A percentile compares a stretch with the other conserved stretches of the same genome.
These are phyloP conservation scores for Gyrodon lividus DNA, from an alignment of 768 basidiomycete genomes.

Conservation along the genomic window DNA sequence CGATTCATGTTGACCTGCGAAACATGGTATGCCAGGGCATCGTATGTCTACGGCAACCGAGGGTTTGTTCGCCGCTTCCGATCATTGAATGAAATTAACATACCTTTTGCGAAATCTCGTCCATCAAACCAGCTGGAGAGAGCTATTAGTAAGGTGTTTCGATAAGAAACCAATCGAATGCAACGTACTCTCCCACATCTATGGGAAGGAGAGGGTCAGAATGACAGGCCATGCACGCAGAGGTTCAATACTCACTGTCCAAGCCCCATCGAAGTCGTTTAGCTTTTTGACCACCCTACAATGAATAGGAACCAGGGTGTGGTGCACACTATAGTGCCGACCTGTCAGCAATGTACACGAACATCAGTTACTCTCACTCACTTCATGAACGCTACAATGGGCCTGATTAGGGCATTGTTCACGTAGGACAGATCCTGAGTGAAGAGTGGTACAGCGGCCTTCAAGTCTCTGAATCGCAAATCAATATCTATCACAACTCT, in stretches of 20 bases:
- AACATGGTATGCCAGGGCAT: conserved; percentile 94
- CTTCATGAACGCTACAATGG: conserved; percentile 99
- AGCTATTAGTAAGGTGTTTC: conserved; percentile 7
- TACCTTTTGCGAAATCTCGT: conserved; percentile 85
- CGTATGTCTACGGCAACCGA: conserved; percentile 60
- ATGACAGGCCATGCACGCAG: not conserved
- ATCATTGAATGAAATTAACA: conserved; percentile 5
- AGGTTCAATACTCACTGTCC: conserved; percentile 67
- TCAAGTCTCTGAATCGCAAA: conserved; percentile 90
- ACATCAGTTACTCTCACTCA: conserved; percentile 37
- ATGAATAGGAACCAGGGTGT: conserved; percentile 91
- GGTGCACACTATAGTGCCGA: conserved; percentile 66
- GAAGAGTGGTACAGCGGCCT: conserved; percentile 93
- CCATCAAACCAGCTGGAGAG: conserved; percentile 82
- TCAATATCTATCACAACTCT: conserved; percentile 87
- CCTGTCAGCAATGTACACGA: not conserved
- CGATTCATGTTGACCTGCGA: conserved; percentile 86
- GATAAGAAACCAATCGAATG: not conserved
- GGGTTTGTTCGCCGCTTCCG: not conserved
- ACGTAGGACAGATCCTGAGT: conserved; percentile 85
- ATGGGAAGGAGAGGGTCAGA: conserved; percentile 13
- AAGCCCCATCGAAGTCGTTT: conserved; percentile 90
- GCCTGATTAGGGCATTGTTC: conserved; percentile 88
- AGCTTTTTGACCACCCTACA: conserved; percentile 85
- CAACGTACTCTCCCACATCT: conserved; percentile 91